Percentiles rank a stretch among this genome's conserved stretches.
Conservation (phyloP, 2,329 filamentous ascomycete species). For the Fusarium musae region DNA sequence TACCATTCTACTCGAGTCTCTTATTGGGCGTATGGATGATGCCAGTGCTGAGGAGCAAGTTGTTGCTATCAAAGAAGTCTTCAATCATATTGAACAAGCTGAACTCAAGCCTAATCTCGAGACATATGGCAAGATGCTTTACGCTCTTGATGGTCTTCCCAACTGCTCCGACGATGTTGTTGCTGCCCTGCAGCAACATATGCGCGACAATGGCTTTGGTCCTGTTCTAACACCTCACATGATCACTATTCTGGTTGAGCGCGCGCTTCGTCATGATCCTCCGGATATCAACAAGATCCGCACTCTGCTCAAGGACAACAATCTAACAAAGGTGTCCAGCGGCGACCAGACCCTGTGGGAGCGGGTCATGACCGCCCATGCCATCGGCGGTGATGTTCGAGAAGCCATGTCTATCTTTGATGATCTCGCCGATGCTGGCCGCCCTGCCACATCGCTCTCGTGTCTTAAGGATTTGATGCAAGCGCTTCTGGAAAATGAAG, state of each 20-base stretch:
- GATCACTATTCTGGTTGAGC: slow-evolving; percentile 77
- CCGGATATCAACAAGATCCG: slow-evolving; percentile 71
- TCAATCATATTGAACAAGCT: slow-evolving; percentile 66
- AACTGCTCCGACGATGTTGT: slow-evolving; percentile 61
- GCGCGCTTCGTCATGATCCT: slow-evolving; percentile 69
- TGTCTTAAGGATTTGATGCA: slow-evolving; percentile 58
- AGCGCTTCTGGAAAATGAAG: slow-evolving; percentile 43
- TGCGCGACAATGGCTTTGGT: slow-evolving; percentile 63
- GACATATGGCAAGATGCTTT: slow-evolving; percentile 76
- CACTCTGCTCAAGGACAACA: slow-evolving; percentile 67
- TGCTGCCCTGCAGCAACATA: slow-evolving; percentile 70
- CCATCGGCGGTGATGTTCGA: slow-evolving; percentile 60
- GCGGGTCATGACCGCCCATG: slow-evolving; percentile 75
- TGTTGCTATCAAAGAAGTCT: slow-evolving; percentile 61
- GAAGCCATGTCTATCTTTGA: slow-evolving; percentile 62
- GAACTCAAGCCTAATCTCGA: slow-evolving; percentile 69
- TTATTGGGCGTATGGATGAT: slow-evolving; percentile 57
- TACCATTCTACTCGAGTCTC: slow-evolving; percentile 74
- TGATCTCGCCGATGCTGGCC: slow-evolving; percentile 53
- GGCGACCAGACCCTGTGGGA: slow-evolving; percentile 76
- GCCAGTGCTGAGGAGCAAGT: slow-evolving; percentile 61
- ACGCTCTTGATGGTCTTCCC: slow-evolving; percentile 55
- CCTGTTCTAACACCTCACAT: slow-evolving; percentile 71
- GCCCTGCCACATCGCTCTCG: slow-evolving; percentile 55
- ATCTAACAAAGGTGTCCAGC: slow-evolving; percentile 50